Percentiles rank a stretch among this genome's conserved stretches.
Evolutionary conservation across 257 asterid species (phyloP).

Genomic region (Haberlea rhodopensis): DNA sequence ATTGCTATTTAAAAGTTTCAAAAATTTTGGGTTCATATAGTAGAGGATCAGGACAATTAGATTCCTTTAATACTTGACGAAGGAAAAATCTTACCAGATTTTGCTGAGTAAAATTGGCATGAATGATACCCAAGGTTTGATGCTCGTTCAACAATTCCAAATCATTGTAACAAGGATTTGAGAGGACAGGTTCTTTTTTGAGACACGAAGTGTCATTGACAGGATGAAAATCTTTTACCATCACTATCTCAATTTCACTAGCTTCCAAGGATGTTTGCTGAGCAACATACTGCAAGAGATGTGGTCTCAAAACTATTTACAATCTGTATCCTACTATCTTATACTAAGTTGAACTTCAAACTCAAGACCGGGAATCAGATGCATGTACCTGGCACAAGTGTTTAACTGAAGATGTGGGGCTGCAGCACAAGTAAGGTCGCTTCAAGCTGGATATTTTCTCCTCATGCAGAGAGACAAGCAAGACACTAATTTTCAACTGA

Average conservation of each 20-base stretch:
- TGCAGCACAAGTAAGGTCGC: slow-evolving; percentile 79
- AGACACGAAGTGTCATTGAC: slow-evolving; percentile 33
- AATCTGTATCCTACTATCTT: slow-evolving; percentile 5
- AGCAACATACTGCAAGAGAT: slow-evolving; percentile 72
- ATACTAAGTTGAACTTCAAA: neutral
- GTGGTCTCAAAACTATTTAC: slow-evolving; percentile 23
- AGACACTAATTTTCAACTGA: slow-evolving; percentile 64
- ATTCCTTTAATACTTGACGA: neutral
- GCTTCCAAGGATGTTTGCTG: slow-evolving; percentile 74
- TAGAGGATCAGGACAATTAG: slow-evolving; percentile 1
- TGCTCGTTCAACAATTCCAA: slow-evolving; percentile 53
- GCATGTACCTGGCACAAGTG: slow-evolving; percentile 70
- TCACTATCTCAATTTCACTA: slow-evolving; percentile 64
- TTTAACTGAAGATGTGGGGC: slow-evolving; percentile 53
- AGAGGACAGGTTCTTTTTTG: slow-evolving; percentile 27
- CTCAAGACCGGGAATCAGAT: slow-evolving; percentile 19
- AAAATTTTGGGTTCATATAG: neutral
- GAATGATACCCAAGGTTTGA: slow-evolving; percentile 72
- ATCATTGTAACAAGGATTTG: slow-evolving; percentile 43
- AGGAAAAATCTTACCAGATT: slow-evolving; percentile 53
- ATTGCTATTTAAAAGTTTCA: neutral
- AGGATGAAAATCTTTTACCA: slow-evolving; percentile 43
- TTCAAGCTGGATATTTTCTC: slow-evolving; percentile 74
- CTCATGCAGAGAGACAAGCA: slow-evolving; percentile 60
- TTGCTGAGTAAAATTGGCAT: slow-evolving; percentile 53